Base-by-base conservation (phyloP, 257 asterid genomes). In the Plantago ovata region DNA sequence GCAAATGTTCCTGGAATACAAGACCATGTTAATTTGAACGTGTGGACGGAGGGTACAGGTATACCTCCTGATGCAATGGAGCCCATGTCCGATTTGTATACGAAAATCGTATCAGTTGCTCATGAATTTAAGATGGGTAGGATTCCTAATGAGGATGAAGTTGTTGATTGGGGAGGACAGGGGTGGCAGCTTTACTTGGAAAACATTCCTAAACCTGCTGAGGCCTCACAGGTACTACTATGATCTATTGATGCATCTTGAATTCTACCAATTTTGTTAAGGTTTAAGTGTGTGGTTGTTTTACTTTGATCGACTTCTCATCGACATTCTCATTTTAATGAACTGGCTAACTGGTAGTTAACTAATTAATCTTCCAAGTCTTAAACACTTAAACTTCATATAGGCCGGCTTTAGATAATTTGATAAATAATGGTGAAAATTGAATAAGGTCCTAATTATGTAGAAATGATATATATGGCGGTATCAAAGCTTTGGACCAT, bases 111-210 rank as follows among this genome's bases (percentile, higher is more conserved):
- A 41, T 71, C 84, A 1, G 65, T 92, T 64, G 91, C 95, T 51
- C 76, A 78, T 58, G 97, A 84, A 72, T 86, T 92, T 57, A 82
- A 82, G 77, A 77, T 64, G 9, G 98, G 98, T 49, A 82, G 84
- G 72, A 84, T 88, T 81, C 97, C 95, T 0, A 82, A 79, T 36
- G 98, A 88, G 71, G 98, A 92, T 66, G 95, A 92, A 84, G 97
- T 92, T 66, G 78, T 91, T 61, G 80, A 85, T 14, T 92, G 98
- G 98, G 67, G 80, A 47, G 98, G 95, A 60, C 89, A 77, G 65
- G 97, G 86, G 58, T 92, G 98, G 97, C 89, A 92, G 80, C 94
- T 92, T 62, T 92, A 80, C 86, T 73, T 92, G 10, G 91, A 88
- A 70, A 86, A 88, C 66, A 56, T 88, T 72, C 89, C 95, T 14